phyloP scores from a whole-genome alignment of 2,329 filamentous ascomycete genomes.

The Venturia oleaginea region DNA sequence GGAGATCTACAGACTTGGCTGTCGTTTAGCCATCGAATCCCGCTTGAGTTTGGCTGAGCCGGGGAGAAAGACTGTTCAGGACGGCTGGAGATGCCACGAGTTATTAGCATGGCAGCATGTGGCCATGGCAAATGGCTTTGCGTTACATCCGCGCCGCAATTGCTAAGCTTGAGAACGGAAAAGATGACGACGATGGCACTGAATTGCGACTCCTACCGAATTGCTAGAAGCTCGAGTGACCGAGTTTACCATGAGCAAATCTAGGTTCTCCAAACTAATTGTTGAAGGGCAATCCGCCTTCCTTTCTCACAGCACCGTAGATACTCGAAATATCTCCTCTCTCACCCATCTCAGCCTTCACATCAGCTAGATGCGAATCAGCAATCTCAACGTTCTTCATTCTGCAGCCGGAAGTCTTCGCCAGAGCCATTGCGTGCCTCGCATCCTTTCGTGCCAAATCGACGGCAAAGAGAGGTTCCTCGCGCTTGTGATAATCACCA shows the following conservation, averaged over 20 bases:
- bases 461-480: constrained; percentile 74
- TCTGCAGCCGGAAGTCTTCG: constrained; percentile 50
- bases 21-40: not conserved
- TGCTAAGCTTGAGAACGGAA: not conserved
- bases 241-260: not conserved
- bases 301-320: constrained; percentile 69
- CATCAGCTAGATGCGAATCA: constrained; percentile 57
- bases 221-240: not conserved
- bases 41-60: not conserved
- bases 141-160: not conserved
- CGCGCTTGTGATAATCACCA: constrained; percentile 67
- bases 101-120: not conserved
- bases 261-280: constrained; percentile 33
- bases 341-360: constrained; percentile 60
- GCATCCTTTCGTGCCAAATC: constrained; percentile 78
- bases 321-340: constrained; percentile 73
- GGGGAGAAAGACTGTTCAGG: not conserved
- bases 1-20: not conserved
- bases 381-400: constrained; percentile 58
- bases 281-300: constrained; percentile 66
- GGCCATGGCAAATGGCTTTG: not conserved
- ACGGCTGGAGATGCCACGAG: not conserved
- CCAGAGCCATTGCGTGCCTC: constrained; percentile 61
- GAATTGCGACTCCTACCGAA: not conserved
- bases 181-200: not conserved